Base-by-base conservation (phyloP, 345 rosid species). In the Citrus cavaleriei region DNA sequence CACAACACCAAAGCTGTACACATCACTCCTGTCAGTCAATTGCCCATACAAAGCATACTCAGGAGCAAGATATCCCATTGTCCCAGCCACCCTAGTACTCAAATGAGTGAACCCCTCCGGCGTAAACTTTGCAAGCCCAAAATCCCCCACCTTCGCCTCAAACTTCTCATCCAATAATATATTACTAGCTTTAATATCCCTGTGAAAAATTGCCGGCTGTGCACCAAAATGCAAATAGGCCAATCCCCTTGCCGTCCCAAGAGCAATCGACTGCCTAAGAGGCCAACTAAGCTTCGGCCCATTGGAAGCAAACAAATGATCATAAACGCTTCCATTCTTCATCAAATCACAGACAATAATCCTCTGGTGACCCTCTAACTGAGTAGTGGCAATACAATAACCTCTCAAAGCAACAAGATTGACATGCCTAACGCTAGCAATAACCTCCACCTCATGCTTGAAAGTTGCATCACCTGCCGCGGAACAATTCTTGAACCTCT, bases 31-130 rank as follows among this genome's bases (percentile, higher is more conserved):
- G 78, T 92, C 97, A 0, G 98, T 95, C 80, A 95, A 73, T 35
- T 95, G 97, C 68, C 98, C 98, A 55, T 95, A 93, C 74, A 93
- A 75, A 0, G 98, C 98, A 70, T 95, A 95, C 89, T 95, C 98
- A 1, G 98, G 98, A 6, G 98, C 98, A 34, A 95, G 97, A 64
- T 95, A 95, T 28, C 98, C 98, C 91, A 54, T 92, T 21, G 98
- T 95, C 16, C 98, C 98, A 0, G 98, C 98, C 4, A 93, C 98
- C 79, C 98, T 78, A 3, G 98, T 95, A 88, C 94, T 95, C 89
- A 91, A 62, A 87, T 93, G 98, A 28, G 98, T 89, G 84, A 88
- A 77, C 30, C 95, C 93, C 76, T 93, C 98, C 0, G 95, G 58
- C 58, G 97, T 86, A 69, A 95, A 91, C 91, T 92, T 93, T 2